These are phyloP conservation scores for Sclerotinia minor DNA, from an alignment of 2,329 filamentous ascomycete genomes.

Conservation along the genomic window DNA sequence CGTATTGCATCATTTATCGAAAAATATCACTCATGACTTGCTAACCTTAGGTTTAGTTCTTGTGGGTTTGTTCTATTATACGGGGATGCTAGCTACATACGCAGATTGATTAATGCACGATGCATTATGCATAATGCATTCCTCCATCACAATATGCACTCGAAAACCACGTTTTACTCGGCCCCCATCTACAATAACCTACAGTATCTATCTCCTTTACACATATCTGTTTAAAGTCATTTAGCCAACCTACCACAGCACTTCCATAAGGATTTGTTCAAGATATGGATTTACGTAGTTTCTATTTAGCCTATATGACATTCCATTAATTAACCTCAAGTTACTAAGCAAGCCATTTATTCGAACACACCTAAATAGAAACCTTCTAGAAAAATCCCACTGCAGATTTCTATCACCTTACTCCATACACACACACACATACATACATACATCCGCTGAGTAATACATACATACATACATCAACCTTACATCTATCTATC, in stretches of 20 bases:
- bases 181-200: background rate
- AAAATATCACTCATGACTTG: background rate
- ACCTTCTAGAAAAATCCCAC: background rate
- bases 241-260: background rate
- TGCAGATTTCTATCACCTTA: background rate
- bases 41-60: background rate
- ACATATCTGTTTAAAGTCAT: background rate
- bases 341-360: too few relatives aligned
- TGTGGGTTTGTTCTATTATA: background rate
- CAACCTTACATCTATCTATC: background rate
- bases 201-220: too few relatives aligned
- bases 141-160: conserved; percentile 2
- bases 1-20: too few relatives aligned
- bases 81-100: background rate
- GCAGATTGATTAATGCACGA: background rate
- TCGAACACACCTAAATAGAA: background rate
- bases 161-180: conserved; percentile 20
- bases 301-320: too few relatives aligned
- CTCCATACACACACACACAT: too few relatives aligned
- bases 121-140: conserved; percentile 5
- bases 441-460: background rate
- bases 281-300: too few relatives aligned
- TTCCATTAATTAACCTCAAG: too few relatives aligned
- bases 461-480: background rate
- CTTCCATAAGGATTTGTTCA: too few relatives aligned